Evolutionary conservation across 441 rosid species (phyloP), one percentile per base, ranked within the genome.

Genomic region (Populus tomentosa): DNA sequence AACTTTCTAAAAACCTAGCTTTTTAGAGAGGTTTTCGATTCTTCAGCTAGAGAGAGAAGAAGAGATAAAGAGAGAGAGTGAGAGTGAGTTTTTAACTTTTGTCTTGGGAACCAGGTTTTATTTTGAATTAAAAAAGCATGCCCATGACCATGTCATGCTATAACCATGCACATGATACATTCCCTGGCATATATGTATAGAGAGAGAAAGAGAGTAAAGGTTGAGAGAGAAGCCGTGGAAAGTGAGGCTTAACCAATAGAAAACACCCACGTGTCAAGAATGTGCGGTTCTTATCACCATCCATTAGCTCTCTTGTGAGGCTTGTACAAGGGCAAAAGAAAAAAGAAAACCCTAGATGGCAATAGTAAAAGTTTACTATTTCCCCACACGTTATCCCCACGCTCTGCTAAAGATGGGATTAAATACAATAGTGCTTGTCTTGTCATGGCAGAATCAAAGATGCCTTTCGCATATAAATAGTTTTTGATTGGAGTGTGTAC

Each of bases 221-320:
- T 50, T 18, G 77, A 64, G 80, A 71, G 78, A 77, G 72, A 71
- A 50, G 33, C 21, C 3, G 36, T 3, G 62, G 38, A 7, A 1
- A 50, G 3, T 9, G 74, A 21, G 23, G 7, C 1, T 4, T 83
- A 40, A 10, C 91, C 86, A 89, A 77, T 82, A 7, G 78, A 0
- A 35, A 0, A 0, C 0, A 0, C 2, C 81, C 96, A 85, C 90
- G 90, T 89, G 92, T 72, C 80, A 24, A 6, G 42, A 20, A 76
- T 80, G 87, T 87, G 95, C 89, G 93, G 85, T 81, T 87, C 92
- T 91, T 86, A 92, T 90, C 93, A 87, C 89, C 75, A 77, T 80
- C 90, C 90, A 82, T 78, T 86, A 82, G 35, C 26, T 14, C 5
- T 21, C 14, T 20, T 23, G 36, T 63, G 78, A 80, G 72, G 75